Base-by-base conservation (phyloP, 352 stramenopile species). In the Phytophthora syringae region DNA sequence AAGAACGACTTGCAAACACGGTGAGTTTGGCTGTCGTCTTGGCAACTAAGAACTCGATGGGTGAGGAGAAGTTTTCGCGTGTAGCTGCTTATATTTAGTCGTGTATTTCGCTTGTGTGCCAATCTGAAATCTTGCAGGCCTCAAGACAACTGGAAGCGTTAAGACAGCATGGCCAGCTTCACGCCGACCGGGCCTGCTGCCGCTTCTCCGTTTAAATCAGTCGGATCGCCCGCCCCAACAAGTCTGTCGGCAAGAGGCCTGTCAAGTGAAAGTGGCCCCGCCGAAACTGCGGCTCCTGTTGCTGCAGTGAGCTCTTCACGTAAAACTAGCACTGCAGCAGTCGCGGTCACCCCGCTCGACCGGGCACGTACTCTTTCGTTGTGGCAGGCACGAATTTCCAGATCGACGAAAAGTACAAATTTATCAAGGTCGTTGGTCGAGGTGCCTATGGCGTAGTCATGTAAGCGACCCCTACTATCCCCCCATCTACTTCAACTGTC, bases 371-470 rank as follows among this genome's bases (percentile, higher is more conserved):
- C 68, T 87, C 79, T 49, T 91, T 96, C 61, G 78, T 86, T 42
- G 88, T 97, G 45, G 90, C 80, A 20, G 90, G 90, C n/a, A 97
- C 89, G 24, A 90, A 78, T 22, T 97, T 97, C 67, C 80, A 98
- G 67, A 94, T 98, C 40, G 89, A 98, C 72, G 72, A 88, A 34
- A 95, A 97, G 70, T 98, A 98, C 84, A 93, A 97, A 70, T 84
- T 98, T 69, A 94, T 98, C 76, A 98, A 98, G 63, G 89, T 90
- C 45, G 97, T 98, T 67, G 94, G 93, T n/a, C 92, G 97, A 52
- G 93, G 94, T n/a, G 91, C 92, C 20, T 98, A 98, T 68, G 94
- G 94, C 12, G 89, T 98, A 25, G 94, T 98, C 65, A 95, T 98
- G 77, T 97, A 90, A 66, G 88, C 73, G 34, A 59, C 64, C 22